Conservation (phyloP, 371 early-diverging fungal genomes). For the Mucor plumbeus region DNA sequence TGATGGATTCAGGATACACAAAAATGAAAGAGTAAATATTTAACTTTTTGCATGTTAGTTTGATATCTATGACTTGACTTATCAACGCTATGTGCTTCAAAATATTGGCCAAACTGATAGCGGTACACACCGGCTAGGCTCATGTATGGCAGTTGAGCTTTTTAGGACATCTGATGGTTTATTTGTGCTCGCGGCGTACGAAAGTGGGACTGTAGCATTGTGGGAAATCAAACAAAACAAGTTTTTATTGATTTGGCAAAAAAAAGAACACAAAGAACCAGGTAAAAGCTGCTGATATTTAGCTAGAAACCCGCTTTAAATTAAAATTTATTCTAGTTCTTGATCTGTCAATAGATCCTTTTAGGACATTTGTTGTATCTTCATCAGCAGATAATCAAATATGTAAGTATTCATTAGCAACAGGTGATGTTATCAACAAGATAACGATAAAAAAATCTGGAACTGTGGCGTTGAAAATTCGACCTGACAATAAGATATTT, state of each 20-base stretch:
- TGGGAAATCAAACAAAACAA: conserved; percentile 38
- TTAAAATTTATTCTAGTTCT: conserved; percentile 25
- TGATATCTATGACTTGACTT: conserved; percentile 50
- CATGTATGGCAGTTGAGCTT: conserved; percentile 51
- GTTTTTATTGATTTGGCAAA: conserved; percentile 31
- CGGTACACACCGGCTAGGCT: conserved; percentile 29
- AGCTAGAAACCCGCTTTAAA: not conserved
- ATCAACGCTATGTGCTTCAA: conserved; percentile 18
- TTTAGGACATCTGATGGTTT: conserved; percentile 20
- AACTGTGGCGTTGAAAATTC: conserved; percentile 42
- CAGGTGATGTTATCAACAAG: conserved; percentile 33
- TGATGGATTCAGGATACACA: conserved; percentile 7
- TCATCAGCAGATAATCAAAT: conserved; percentile 53
- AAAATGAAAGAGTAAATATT: not conserved
- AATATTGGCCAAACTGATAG: conserved; percentile 15
- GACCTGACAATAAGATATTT: conserved; percentile 55
- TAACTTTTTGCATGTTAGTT: conserved; percentile 33
- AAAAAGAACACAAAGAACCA: conserved; percentile 45
- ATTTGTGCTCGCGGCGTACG: conserved; percentile 49
- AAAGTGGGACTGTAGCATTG: conserved; percentile 45
- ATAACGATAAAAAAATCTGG: conserved; percentile 51
- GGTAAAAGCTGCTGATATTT: conserved; percentile 25
- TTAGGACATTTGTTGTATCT: conserved; percentile 34
- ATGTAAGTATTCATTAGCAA: conserved; percentile 37
- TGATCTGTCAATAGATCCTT: conserved; percentile 33